These are phyloP conservation scores for Solidago caesia DNA, from an alignment of 129 eudicot genomes.

Conservation along the genomic window DNA sequence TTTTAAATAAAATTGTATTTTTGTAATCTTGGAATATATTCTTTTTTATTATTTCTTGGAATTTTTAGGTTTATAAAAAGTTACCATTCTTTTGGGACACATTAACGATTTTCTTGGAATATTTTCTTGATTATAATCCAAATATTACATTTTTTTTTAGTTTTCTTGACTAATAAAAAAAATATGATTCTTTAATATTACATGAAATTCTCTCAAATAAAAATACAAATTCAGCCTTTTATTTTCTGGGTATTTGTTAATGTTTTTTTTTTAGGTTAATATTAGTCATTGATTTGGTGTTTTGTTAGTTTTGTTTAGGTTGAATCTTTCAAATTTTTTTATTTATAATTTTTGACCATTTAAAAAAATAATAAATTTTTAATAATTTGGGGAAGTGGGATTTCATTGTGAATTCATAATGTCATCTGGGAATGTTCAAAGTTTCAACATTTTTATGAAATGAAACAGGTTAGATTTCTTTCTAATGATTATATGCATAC, in stretches of 20 bases:
- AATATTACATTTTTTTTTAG: conserved; percentile 2
- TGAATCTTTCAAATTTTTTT: conserved; percentile 24
- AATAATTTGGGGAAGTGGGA: conserved; percentile 26
- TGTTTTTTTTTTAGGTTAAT: conserved; percentile 28
- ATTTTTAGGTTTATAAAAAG: not conserved
- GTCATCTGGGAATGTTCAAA: conserved; percentile 20
- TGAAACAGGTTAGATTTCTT: conserved; percentile 39
- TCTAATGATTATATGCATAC: conserved; percentile 15
- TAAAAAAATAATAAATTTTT: not conserved
- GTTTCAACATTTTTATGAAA: conserved; percentile 14
- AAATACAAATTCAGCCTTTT: conserved; percentile 4
- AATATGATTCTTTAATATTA: conserved; percentile 8
- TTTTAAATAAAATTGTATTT: not conserved
- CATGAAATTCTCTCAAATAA: conserved; percentile 15
- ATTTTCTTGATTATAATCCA: conserved; percentile 18
- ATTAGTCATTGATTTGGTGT: conserved; percentile 37
- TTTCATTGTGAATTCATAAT: conserved; percentile 26
- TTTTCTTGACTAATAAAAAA: conserved; percentile 7
- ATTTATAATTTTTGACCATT: not conserved
- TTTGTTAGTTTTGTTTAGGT: conserved; percentile 41
- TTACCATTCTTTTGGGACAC: conserved; percentile 16
- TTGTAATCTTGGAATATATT: conserved; percentile 27
- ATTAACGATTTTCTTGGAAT: conserved; percentile 29
- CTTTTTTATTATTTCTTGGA: not conserved
- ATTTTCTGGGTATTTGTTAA: conserved; percentile 27